Base-by-base conservation (phyloP, 352 stramenopile species). In the Phytophthora lateralis region DNA sequence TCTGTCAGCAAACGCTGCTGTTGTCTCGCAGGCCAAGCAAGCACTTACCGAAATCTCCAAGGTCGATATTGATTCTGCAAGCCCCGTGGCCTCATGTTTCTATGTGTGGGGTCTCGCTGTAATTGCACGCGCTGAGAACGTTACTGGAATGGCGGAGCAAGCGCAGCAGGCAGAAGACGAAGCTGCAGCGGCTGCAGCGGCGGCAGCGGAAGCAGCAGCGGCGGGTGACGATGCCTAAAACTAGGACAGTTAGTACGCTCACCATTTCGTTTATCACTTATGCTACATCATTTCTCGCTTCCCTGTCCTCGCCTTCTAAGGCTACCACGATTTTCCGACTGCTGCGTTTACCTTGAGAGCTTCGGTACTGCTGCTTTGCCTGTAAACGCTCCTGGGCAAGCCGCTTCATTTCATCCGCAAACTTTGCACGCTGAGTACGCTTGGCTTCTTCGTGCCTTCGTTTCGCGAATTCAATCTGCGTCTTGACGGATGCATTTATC, bases 81-180 rank as follows among this genome's bases (percentile, higher is more conserved):
- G 72, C 27, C 56, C 72, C 3, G 71, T 89, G 11, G 77, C 79
- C 6, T 63, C 62, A 1, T 78, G 73, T 49, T 69, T 90, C 34
- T 85, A 82, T 39, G 51, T 75, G 18, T 94, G 82, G 82, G 38
- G 30, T 4, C 75, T 89, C 35, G 71, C 82, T 0, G 77, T 78
- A 11, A 71, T 85, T 60, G 68, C 78, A 4, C 70, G 82, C 15
- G 69, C 67, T 18, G 82, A 91, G n/a, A 75, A 74, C 21, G 35
- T 90, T n/a, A 76, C 82, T 20, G 44, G 59, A 4, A 66, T 72
- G 17, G 69, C 59, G 0, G 71, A 89, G 21, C 68, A 74, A 9
- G 75, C 49, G 4, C 62, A 76, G 12, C 67, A 82, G 42, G 64
- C 80, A 17, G 66, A 81, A 20, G 73, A 77, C 29, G 65, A 89